Base-by-base conservation (phyloP, 148 eudicot species). In the Diospyros kaki region DNA sequence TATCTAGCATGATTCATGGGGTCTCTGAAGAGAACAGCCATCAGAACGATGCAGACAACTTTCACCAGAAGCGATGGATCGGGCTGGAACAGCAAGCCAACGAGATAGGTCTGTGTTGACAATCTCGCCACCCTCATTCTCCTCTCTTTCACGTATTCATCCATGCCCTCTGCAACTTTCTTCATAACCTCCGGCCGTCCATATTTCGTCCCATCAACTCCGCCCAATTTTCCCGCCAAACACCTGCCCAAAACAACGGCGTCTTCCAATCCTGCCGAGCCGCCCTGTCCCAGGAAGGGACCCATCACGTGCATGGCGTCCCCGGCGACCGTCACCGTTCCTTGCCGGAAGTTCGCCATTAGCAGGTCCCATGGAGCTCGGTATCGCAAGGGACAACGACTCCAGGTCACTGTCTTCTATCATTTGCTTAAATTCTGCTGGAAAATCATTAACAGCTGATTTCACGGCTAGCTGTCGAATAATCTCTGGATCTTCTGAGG, bases 241-340 rank as follows among this genome's bases (percentile, higher is more conserved):
- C 85, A 81, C 75, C 91, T 77, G 43, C 86, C 91, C 4, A 90
- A 79, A 28, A 88, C 91, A 58, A 88, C 62, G 15, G 91, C 91
- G 63, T 90, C 94, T 85, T 90, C 94, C 38, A 90, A 53, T 39
- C 76, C 91, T 18, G 91, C 85, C 1, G 91, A 88, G 5, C 94
- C 94, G 63, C 89, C 94, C 58, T 90, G 91, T 2, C 91, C 91
- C 2, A 88, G 81, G 68, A 86, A 90, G n/a, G 94, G 94, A 72
- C 91, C 86, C 88, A 87, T 87, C 6, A 90, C 89, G 73, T 90
- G 94, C 90, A 85, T 83, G 17, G 94, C 87, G 77, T 90, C 91
- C 43, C 94, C 94, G 0, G 87, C 91, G 11, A 90, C 86, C 4
- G 82, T 82, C 39, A 84, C 85, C 40, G 75, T 70, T 42, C 82